These are phyloP conservation scores for Penicillium sp. DNA, from an alignment of 2,329 filamentous ascomycete genomes.

Conservation along the genomic window DNA sequence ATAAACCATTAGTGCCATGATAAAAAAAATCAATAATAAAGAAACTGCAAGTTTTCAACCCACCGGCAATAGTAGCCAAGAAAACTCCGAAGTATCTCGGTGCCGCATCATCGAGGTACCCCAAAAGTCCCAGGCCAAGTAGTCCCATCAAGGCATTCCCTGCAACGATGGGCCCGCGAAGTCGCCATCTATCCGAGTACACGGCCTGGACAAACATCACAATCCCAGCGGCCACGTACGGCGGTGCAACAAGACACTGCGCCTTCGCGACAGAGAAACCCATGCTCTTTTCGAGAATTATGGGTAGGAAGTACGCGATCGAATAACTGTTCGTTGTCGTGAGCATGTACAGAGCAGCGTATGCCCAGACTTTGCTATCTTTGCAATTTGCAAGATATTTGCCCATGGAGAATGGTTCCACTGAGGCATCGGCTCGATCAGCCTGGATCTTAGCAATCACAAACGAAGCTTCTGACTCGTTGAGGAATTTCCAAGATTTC, in stretches of 20 bases:
- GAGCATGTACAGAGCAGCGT: conserved; percentile 10
- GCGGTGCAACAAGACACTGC: conserved; percentile 16
- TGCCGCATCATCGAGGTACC: conserved; percentile 57
- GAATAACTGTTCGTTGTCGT: conserved; percentile 13
- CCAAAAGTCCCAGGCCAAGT: conserved; percentile 70
- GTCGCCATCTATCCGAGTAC: conserved; percentile 63
- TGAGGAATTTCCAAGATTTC: conserved; percentile 5
- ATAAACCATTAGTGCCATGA: not conserved
- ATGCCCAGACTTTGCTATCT: conserved; percentile 16
- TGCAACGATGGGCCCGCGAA: conserved; percentile 66
- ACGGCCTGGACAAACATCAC: conserved; percentile 59
- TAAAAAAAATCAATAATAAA: no score
- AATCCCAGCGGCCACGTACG: conserved; percentile 4
- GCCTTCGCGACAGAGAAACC: conserved; percentile 14
- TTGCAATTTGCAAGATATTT: conserved; percentile 11
- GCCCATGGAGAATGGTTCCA: conserved; percentile 6
- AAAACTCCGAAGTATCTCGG: conserved; percentile 74
- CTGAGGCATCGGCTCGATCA: conserved; percentile 13
- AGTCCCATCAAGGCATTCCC: conserved; percentile 66
- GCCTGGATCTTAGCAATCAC: conserved; percentile 14
- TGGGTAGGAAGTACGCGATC: conserved; percentile 19
- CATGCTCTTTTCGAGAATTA: conserved; percentile 15
- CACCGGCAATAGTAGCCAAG: conserved; percentile 69
- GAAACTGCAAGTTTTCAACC: conserved; percentile 40
- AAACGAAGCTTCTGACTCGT: conserved; percentile 2